Evolutionary conservation across 345 rosid species (phyloP), one percentile per base, ranked within the genome.

Genomic region (Triadica sebifera): DNA sequence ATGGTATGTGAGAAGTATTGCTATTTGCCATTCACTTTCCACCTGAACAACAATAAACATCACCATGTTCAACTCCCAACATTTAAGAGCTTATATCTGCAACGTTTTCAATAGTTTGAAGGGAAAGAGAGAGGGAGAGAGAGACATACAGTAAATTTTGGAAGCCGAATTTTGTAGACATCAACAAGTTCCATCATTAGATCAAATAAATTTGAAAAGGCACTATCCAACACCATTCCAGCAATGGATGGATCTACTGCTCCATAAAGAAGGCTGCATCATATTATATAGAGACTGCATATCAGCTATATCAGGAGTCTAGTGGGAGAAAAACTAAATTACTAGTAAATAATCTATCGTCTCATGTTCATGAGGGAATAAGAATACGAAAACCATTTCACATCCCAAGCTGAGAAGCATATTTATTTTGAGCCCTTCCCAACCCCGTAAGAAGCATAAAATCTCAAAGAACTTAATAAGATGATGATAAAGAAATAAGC

Each of bases 101-200:
- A 72, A 60, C 16, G 49, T 45, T 65, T 51, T 22, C 56, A 51
- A 16, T 61, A 16, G 61, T n/a, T 49, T 38, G 17, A 12, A 8
- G 66, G 8, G 3, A 4, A 17, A 11, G 45, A 13, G 34, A 29
- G 8, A 34, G 65, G 12, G 50, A 65, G 60, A 25, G 52, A 29
- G 67, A 71, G 39, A 56, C 73, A 34, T 72, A 80, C 83, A 8
- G 80, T 80, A 69, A 80, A 80, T 61, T 80, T 80, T 61, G 83
- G 83, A 43, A 80, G 80, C 79, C 83, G 73, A 57, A 80, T 80
- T 80, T 80, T 80, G 74, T 72, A 80, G 38, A 80, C 83, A 62
- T 80, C 83, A 24, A 80, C 83, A 45, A 80, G 83, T 76, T 80
- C 83, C 83, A 80, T 76, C 80, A 80, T 80, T 53, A 80, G 62